Evolutionary conservation across 2,329 filamentous ascomycete species (phyloP).

Genomic region (Aspergillus sp.): DNA sequence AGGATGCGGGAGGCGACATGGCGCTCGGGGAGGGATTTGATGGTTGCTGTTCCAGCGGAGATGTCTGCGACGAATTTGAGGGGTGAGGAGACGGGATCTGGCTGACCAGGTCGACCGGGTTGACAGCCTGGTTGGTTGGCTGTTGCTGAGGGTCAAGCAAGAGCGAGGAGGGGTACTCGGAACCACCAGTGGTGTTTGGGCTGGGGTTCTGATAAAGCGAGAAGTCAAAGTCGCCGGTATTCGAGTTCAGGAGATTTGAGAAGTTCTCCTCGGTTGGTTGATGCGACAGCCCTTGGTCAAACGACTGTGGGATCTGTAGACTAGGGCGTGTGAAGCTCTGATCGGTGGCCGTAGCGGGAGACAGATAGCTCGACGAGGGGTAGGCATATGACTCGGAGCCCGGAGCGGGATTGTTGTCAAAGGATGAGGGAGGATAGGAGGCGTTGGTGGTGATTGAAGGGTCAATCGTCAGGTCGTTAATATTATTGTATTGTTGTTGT

Average conservation of each 20-base stretch:
- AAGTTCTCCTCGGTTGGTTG: constrained; percentile 33
- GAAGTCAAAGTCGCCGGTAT: constrained; percentile 40
- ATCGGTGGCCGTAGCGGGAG: constrained; percentile 29
- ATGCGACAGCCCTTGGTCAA: constrained; percentile 36
- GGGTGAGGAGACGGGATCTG: constrained; percentile 49
- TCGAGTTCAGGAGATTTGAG: constrained; percentile 41
- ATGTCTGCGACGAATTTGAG: constrained; percentile 58
- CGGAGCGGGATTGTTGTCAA: constrained; percentile 25
- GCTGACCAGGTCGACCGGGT: constrained; percentile 48
- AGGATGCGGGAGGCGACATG: constrained; percentile 56
- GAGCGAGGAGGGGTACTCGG: constrained; percentile 40
- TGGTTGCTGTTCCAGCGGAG: constrained; percentile 52
- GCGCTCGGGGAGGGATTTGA: constrained; percentile 55
- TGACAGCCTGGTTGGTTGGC: constrained; percentile 43
- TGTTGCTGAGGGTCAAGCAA: constrained; percentile 43
- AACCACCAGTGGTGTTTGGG: constrained; percentile 28
- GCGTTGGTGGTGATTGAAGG: constrained; percentile 34
- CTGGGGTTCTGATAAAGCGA: constrained; percentile 37
- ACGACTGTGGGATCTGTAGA: constrained; percentile 36
- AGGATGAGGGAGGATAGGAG: constrained; percentile 33
- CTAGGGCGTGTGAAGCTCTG: constrained; percentile 34
- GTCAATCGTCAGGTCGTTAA: constrained; percentile 35
- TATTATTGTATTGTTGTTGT: constrained; percentile 33
- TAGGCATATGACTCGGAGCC: constrained; percentile 38
- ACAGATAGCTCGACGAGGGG: constrained; percentile 33